These are phyloP conservation scores for Sugiyamaella pinicola DNA, from an alignment of 1,139 yeast species.

Conservation along the genomic window DNA sequence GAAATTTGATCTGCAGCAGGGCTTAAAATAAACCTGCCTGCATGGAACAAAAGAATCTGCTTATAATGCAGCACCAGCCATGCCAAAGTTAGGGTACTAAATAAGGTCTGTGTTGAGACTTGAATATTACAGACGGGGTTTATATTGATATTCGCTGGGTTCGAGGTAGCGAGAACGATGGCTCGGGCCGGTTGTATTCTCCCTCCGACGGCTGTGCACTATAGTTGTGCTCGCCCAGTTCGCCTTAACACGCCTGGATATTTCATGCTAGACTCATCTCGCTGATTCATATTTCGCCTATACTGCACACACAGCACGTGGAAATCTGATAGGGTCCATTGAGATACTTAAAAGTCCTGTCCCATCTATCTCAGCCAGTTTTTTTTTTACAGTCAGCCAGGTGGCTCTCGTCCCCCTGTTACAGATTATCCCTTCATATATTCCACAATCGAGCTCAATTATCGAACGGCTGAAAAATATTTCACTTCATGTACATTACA, in stretches of 20 bases:
- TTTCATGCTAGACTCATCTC: no score
- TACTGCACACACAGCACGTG: slow-evolving; percentile 5
- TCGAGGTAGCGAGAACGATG: no score
- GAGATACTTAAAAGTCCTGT: neutral
- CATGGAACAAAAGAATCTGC: slow-evolving; percentile 1
- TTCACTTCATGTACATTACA: slow-evolving; percentile 1
- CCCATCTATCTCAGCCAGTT: neutral
- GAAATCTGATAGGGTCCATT: neutral
- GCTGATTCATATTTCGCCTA: no score
- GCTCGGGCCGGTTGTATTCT: no score
- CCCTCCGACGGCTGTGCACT: no score
- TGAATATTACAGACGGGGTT: no score
- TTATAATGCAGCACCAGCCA: neutral
- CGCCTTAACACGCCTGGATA: no score
- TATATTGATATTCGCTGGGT: no score
- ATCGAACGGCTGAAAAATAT: slow-evolving; percentile 12
- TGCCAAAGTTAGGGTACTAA: neutral
- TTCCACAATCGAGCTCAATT: neutral
- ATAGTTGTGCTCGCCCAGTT: no score
- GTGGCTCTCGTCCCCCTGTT: neutral
- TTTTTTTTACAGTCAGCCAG: neutral
- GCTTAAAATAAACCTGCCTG: slow-evolving; percentile 2
- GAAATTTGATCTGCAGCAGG: neutral
- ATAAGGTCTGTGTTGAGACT: no score
- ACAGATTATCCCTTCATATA: neutral